These are phyloP conservation scores for Oehlia diaphana DNA, from an alignment of 192 early-diverging fungal genomes.

Conservation along the genomic window DNA sequence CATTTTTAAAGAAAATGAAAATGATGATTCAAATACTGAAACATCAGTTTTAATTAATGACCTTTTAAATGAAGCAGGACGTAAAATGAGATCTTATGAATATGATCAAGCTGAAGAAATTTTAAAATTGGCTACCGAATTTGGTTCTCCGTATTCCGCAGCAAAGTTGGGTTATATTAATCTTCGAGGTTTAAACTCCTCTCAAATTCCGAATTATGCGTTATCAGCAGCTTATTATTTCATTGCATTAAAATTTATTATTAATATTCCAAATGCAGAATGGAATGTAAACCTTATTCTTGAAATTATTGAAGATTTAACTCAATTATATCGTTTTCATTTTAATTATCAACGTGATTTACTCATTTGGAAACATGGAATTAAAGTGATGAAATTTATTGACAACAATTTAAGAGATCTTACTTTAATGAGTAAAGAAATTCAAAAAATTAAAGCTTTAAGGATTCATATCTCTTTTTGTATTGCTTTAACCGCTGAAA, in stretches of 20 bases:
- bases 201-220: neutral
- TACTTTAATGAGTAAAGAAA: neutral
- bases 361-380: constrained; percentile 9
- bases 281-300: neutral
- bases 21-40: too few relatives aligned
- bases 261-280: neutral
- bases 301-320: neutral
- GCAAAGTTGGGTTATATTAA: constrained; percentile 1
- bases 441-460: neutral
- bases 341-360: neutral
- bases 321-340: constrained; percentile 1
- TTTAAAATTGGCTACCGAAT: neutral
- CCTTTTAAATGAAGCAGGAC: neutral
- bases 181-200: neutral
- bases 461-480: constrained; percentile 7
- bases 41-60: neutral
- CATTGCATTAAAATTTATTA: constrained; percentile 9
- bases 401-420: neutral
- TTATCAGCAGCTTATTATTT: constrained; percentile 3
- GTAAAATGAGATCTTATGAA: neutral
- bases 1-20: neutral
- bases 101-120: neutral
- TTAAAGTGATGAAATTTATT: constrained; percentile 14
- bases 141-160: neutral
- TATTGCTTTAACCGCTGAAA: neutral